Conservation (phyloP, 306 rosid species). For the Elaeagnus macrophylla region DNA sequence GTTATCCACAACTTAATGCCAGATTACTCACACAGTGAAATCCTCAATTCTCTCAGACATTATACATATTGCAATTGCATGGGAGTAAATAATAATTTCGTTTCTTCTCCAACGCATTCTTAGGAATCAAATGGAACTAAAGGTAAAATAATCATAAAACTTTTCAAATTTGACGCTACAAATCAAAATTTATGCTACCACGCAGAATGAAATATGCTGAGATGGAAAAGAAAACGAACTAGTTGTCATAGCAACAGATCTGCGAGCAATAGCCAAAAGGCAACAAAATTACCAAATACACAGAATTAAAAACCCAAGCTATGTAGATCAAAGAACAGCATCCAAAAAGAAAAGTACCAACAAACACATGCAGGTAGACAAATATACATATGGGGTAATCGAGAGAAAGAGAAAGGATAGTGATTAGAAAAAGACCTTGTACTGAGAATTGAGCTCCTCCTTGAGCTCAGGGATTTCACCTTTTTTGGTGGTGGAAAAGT, state of each 20-base stretch:
- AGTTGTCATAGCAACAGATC: constrained; percentile 28
- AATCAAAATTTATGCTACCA: background rate
- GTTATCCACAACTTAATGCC: background rate
- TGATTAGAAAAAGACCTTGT: constrained; percentile 50
- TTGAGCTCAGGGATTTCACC: constrained; percentile 99
- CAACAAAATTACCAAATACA: background rate
- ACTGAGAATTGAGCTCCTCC: constrained; percentile 99
- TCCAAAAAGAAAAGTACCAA: background rate
- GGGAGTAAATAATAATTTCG: background rate
- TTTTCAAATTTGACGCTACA: background rate
- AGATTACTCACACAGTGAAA: background rate
- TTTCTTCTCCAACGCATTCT: background rate
- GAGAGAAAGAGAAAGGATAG: background rate
- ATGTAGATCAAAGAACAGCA: constrained; percentile 25
- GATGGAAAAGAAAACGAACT: constrained; percentile 2
- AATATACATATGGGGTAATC: background rate
- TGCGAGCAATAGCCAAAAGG: background rate
- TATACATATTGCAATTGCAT: background rate
- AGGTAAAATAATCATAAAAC: background rate
- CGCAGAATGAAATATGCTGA: background rate
- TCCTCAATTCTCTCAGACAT: constrained; percentile 5
- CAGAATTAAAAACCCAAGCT: constrained; percentile 7
- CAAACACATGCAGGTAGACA: background rate
- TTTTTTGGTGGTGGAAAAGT: constrained; percentile 97
- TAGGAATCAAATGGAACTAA: constrained; percentile 1